Evolutionary conservation across 2,329 filamentous ascomycete species (phyloP), one percentile per base, ranked within the genome.

Genomic region (Talaromyces amestolkiae): DNA sequence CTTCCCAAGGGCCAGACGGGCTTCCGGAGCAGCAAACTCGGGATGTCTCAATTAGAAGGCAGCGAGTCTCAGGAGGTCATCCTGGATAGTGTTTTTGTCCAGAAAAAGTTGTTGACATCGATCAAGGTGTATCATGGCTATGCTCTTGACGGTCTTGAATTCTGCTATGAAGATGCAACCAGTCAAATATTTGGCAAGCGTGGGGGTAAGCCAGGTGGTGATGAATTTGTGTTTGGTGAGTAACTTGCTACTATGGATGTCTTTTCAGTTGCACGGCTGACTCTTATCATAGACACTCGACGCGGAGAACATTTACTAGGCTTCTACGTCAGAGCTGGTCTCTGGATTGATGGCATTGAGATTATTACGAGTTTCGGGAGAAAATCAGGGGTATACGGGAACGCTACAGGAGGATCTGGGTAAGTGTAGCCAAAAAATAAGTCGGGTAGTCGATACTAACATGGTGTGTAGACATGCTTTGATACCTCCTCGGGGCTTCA

Each of bases 311-410:
- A 91, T 68, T 83, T 99, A 53, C 87, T 92, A 66, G 95, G 95
- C 9, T 97, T 99, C 76, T 86, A 90, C 71, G 82, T 98, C 61
- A 85, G 93, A 69, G 88, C 90, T 59, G 93, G 92, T 24, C 82
- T 86, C 66, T 95, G 91, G 76, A 89, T 98, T 69, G 92, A 97
- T 75, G 94, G 89, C 13, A 85, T 98, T 61, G 92, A 97, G 75
- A 89, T 98, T 68, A 81, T 97, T 77, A 98, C 95, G 1, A 97
- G 89, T 72, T 80, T 92, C 67, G 93, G 93, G n/a, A 86, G 93
- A 71, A 91, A 89, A 76, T 97, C 94, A 39, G 87, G 89, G 63
- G 80, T 96, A 67, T 98, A 89, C 82, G 95, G 95, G 66, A 95
- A 96, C 71, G 79, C 88, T 11, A 82, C 83, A 69, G 92, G 92